These are phyloP conservation scores for Adansonia grandidieri DNA, from an alignment of 441 rosid species.

Conservation along the genomic window DNA sequence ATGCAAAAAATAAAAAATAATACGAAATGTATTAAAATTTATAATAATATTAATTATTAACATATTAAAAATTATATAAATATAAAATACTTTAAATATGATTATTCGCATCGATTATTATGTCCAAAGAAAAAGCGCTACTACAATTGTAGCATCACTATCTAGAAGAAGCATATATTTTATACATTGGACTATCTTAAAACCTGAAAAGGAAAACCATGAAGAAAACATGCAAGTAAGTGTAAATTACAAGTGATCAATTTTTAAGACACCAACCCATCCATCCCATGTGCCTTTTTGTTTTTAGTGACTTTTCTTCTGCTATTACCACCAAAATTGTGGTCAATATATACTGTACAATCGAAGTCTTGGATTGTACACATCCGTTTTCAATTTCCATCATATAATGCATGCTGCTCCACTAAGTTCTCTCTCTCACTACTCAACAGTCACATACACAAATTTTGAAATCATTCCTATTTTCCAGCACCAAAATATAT, in stretches of 20 bases:
- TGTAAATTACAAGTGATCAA: background rate
- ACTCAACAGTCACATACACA: background rate
- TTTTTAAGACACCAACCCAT: background rate
- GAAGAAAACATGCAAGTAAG: background rate
- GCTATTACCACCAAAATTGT: background rate
- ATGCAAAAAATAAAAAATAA: too few species aligned
- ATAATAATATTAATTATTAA: too few species aligned
- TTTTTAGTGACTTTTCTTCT: slow-evolving; percentile 13
- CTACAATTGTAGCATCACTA: background rate
- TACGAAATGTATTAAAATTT: too few species aligned
- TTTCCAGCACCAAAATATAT: background rate
- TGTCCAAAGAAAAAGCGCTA: slow-evolving; percentile 3
- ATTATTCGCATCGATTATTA: background rate
- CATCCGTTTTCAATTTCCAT: background rate
- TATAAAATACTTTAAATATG: too few species aligned
- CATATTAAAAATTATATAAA: too few species aligned
- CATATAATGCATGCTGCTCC: slow-evolving; percentile 1
- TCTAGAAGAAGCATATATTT: background rate
- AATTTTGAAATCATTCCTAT: background rate
- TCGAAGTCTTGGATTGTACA: background rate
- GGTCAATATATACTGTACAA: background rate
- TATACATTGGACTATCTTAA: background rate
- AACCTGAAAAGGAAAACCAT: slow-evolving; percentile 6
- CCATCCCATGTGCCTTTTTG: background rate
- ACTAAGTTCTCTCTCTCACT: background rate